Base-by-base conservation (phyloP, 2,329 filamentous ascomycete genomes). In the Clarireedia monteithiana region DNA sequence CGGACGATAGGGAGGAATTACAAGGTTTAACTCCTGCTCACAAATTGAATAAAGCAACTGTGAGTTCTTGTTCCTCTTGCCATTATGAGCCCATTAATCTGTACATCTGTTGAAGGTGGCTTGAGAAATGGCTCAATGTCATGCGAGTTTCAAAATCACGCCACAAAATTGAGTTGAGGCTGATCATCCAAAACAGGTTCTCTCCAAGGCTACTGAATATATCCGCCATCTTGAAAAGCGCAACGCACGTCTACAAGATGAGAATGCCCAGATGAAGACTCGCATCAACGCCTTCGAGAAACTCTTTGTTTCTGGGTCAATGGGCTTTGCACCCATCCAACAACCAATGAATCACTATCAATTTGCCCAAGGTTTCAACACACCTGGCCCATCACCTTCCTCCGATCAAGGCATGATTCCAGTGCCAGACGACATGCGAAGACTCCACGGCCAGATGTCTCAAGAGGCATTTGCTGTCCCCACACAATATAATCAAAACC, bases 21-120 rank as follows among this genome's bases (percentile, higher is more conserved):
- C 85, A 95, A 64, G 90, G 90, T 51, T 75, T 94, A 51, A 86
- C 90, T 2, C 88, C 91, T 0, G 90, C 91, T 5, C 91, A 95
- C 74, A 97, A 97, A 71, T 77, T 96, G 27, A 97, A 97, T 76
- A 97, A 97, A 72, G 92, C 92, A n/a, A 96, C 91, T 2, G 90
- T 85, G 72, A 67, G 68, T 55, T 20, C 24, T 17, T 38, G 17
- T 6, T 45, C 23, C 42, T 14, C 20, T 49, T 30, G 42, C 27
- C 30, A 12, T 40, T 34, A 27, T 14, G 30, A 36, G 27, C 27
- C 26, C 40, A 40, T 50, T 27, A 40, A 55, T 50, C 6, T 50
- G 49, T 52, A 42, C 51, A 42, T 44, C 17, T 40, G 30, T 17
- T 30, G 34, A 26, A 10, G 26, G 44, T 50, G 17, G 38, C 14